Base-by-base conservation (phyloP, 2,329 filamentous ascomycete species). In the Penicillium janthinellum region DNA sequence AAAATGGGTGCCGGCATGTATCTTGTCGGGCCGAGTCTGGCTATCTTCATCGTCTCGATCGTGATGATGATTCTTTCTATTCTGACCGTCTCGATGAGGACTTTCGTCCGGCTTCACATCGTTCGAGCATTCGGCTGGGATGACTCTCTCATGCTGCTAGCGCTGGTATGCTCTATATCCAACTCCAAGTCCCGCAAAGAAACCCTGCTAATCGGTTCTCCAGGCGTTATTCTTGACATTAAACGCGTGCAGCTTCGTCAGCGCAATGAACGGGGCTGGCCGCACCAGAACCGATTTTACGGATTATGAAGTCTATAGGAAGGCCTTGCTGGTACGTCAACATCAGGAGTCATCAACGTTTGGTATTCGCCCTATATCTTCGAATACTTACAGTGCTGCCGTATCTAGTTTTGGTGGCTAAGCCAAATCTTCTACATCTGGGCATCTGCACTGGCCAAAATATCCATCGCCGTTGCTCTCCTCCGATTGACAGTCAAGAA, bases 401-500 rank as follows among this genome's bases (percentile, higher is more conserved):
- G 14, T 20, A 17, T 22, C 7, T 38, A 66, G 67, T 65, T 57
- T 49, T 84, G 80, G 81, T 84, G 79, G 70, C 73, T 84, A 6
- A 80, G 79, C 64, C 81, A 83, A 59, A 67, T 81, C 8, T 75
- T 81, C 58, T 84, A 84, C 65, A 73, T 78, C 0, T 65, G 79
- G 44, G 71, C 77, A 3, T 80, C 76, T 4, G 73, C 76, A 28
- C 66, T 79, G 3, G 73, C 82, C 20, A 82, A 82, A 58, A 73
- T 83, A 48, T 78, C 81, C 3, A 79, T 84, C 52, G 79, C 75
- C 2, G 72, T 82, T 14, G 81, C 83, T 62, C 76, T 84, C 20
- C 75, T 83, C 1, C 77, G 81, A 31, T 70, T 84, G 11, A 77
- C 81, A 0, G 66, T 78, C 5, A 70, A 75, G 39, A 71, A 66